Evolutionary conservation across 495 filamentous ascomycete species (phyloP).

Genomic region (Acidiella bohemica): DNA sequence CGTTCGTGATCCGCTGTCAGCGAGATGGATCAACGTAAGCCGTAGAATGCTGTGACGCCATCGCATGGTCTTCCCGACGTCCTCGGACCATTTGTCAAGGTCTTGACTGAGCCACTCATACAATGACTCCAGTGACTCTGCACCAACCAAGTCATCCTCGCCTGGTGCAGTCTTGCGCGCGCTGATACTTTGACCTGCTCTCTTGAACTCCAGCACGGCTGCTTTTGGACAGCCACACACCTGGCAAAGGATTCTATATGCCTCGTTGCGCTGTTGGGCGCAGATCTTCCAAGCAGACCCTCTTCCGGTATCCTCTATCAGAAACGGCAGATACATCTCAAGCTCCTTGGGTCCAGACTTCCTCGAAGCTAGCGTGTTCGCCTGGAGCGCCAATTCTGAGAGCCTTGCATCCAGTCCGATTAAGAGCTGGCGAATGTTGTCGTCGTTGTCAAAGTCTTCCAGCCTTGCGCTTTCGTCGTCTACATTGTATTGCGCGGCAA

Average conservation of each 20-base stretch:
- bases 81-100: no score
- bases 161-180: not conserved
- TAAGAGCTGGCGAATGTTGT: not conserved
- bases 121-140: not conserved
- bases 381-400: conserved; percentile 7
- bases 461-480: not conserved
- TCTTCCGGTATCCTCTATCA: conserved; percentile 13
- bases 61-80: no score
- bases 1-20: not conserved
- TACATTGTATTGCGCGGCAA: not conserved
- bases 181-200: not conserved
- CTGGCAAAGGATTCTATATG: conserved; percentile 1
- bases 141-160: not conserved
- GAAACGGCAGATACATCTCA: conserved; percentile 9
- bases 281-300: conserved; percentile 10
- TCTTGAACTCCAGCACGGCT: conserved; percentile 3
- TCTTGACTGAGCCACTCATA: not conserved
- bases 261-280: not conserved
- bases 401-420: conserved; percentile 8
- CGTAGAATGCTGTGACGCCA: not conserved
- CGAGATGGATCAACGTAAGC: not conserved
- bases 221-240: not conserved
- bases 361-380: not conserved
- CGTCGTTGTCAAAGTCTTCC: not conserved
- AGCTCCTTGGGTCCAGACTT: not conserved